Evolutionary conservation across 257 asterid species (phyloP), one percentile per base, ranked within the genome.

Genomic region (Plantago ovata): DNA sequence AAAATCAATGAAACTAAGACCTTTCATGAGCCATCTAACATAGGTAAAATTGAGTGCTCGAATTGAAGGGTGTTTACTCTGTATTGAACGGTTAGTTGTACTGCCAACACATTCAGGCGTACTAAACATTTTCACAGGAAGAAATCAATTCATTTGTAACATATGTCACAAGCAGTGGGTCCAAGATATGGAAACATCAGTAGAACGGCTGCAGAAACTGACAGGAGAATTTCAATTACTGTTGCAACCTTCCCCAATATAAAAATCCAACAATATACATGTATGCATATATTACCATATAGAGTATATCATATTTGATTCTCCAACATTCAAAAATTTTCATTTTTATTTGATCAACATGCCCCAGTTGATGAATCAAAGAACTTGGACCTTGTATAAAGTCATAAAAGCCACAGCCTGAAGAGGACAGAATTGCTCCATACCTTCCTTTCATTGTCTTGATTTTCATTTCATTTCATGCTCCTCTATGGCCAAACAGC

Each of bases 401-500:
- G 74, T 65, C 66, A 69, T 67, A 46, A 50, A 72, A 56, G 56
- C 40, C 46, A 60, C 68, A 64, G 79, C 51, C 67, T 64, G 66
- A 52, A 66, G 50, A 67, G 66, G 81, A 79, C 76, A 71, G 72
- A 76, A 61, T 39, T 53, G 73, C 75, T 68, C 86, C 86, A 79
- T 76, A 73, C 83, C 86, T 76, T 70, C 58, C 73, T 58, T 67
- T 62, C 61, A 65, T 70, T 68, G 73, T 63, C 65, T 76, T 71
- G 60, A 63, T 72, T 72, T 63, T 72, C 41, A 45, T 75, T 74
- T 66, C 72, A 65, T 64, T 64, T 69, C 77, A 61, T 75, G 82
- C 76, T 60, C 78, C 72, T 65, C 68, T 65, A 40, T 69, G 7
- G 33, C 78, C 69, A 54, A 76, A 65, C 78, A 67, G 44, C 72